Base-by-base conservation (phyloP, 306 rosid genomes). In the Fragaria iinumae region DNA sequence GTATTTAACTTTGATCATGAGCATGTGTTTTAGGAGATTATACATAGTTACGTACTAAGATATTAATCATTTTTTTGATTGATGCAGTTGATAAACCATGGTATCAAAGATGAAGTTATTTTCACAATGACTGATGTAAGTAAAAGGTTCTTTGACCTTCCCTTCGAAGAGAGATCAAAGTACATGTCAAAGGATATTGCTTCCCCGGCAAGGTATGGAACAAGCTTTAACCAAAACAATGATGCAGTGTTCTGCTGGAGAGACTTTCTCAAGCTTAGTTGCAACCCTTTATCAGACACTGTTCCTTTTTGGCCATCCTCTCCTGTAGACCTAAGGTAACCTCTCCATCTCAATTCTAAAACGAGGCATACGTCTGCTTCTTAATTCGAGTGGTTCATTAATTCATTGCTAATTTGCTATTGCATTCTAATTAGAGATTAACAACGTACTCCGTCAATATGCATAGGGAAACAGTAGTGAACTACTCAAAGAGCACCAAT, bases 171-270 rank as follows among this genome's bases (percentile, higher is more conserved):
- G 69, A 81, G 78, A 71, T 50, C 81, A 23, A 71, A 21, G 78
- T 81, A 81, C 78, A 76, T 81, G 84, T 48, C 77, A 29, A 70
- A 50, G 7, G 77, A 81, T n/a, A 64, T 81, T 71, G 16, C 14
- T 52, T 71, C 78, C 47, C 74, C 77, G 4, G 81, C 74, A 44
- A 72, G 80, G 48, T 81, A 72, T 76, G 84, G 84, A 44, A 81
- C 84, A 14, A 81, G 84, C 78, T 81, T 39, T 56, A 81, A 76
- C 69, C 84, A 81, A 41, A 81, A 52, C 73, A 81, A 62, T 13
- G 84, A 81, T 4, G 47, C 65, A 44, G 84, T 81, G 12, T 76
- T 76, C 49, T 81, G 78, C 65, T 81, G 84, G 84, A 71, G 84
- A 72, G 84, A 81, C 48, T 81, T 81, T 76, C 78, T 81, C 23